These are phyloP conservation scores for Cornus suecica DNA, from an alignment of 148 eudicot species.

Conservation along the genomic window DNA sequence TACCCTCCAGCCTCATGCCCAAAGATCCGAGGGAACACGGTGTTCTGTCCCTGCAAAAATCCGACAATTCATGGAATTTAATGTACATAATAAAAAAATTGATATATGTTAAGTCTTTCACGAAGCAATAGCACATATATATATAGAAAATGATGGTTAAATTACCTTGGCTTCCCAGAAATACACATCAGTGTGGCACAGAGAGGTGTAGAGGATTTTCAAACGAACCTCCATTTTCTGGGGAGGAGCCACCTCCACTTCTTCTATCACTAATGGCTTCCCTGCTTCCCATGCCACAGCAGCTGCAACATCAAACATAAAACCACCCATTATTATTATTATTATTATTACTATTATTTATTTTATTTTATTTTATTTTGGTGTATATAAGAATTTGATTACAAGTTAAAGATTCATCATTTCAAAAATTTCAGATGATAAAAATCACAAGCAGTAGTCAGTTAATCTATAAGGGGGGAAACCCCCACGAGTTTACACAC, in stretches of 20 bases:
- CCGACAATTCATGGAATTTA: too few relatives aligned
- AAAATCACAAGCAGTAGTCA: too few relatives aligned
- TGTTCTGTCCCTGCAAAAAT: background rate
- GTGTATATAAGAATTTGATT: too few relatives aligned
- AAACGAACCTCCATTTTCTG: constrained; percentile 71
- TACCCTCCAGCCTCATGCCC: background rate
- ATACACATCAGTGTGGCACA: constrained; percentile 80
- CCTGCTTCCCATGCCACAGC: constrained; percentile 94
- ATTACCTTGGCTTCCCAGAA: constrained; percentile 80
- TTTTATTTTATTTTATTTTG: too few relatives aligned
- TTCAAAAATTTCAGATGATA: too few relatives aligned
- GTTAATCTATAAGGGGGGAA: too few relatives aligned
- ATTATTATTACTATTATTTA: too few relatives aligned
- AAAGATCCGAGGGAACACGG: background rate
- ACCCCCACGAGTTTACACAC: too few relatives aligned
- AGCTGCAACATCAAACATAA: constrained; percentile 31
- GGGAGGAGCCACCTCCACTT: constrained; percentile 82
- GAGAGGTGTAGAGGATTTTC: constrained; percentile 70
- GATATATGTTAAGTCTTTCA: too few relatives aligned
- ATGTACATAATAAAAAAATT: background rate
- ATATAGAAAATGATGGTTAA: background rate
- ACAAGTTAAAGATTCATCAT: too few relatives aligned
- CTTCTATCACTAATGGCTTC: constrained; percentile 69
- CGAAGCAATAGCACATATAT: too few relatives aligned
- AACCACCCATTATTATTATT: too few relatives aligned